phyloP scores from a whole-genome alignment of 805 yeast genomes.

The Zygotorulaspora sp. region DNA sequence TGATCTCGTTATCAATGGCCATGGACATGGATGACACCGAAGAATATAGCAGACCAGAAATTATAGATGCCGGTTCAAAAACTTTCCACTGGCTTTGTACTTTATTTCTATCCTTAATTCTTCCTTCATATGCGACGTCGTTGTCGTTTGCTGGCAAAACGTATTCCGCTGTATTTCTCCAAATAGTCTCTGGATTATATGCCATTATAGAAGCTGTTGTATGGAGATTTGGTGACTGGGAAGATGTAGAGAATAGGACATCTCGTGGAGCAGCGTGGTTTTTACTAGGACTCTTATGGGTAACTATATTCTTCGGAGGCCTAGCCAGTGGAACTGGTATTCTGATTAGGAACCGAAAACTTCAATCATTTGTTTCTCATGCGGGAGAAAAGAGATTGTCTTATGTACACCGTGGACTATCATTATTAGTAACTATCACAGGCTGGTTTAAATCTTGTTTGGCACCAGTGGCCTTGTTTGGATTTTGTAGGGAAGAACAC shows the following conservation, averaged over 20 bases:
- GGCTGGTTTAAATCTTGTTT: slow-evolving; percentile 80
- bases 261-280: slow-evolving; percentile 68
- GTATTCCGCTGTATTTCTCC: slow-evolving; percentile 44
- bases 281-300: slow-evolving; percentile 40
- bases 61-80: slow-evolving; percentile 47
- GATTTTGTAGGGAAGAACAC: slow-evolving; percentile 78
- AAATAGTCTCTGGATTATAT: slow-evolving; percentile 45
- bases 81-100: slow-evolving; percentile 64
- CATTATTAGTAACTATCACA: slow-evolving; percentile 45
- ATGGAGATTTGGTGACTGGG: slow-evolving; percentile 58
- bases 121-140: slow-evolving; percentile 54
- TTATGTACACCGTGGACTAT: slow-evolving; percentile 41
- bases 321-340: slow-evolving; percentile 50
- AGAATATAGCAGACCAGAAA: slow-evolving; percentile 36
- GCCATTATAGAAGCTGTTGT: slow-evolving; percentile 53
- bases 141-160: slow-evolving; percentile 51
- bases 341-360: slow-evolving; percentile 35
- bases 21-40: slow-evolving; percentile 36
- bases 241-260: slow-evolving; percentile 63
- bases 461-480: slow-evolving; percentile 79
- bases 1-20: slow-evolving; percentile 7
- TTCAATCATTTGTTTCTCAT: slow-evolving; percentile 36
- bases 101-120: slow-evolving; percentile 42
- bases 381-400: slow-evolving; percentile 37
- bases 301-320: slow-evolving; percentile 51